Percentiles rank a stretch among this genome's conserved stretches.
These are phyloP conservation scores for Galerina marginata DNA, from an alignment of 768 basidiomycete genomes.

Conservation along the genomic window DNA sequence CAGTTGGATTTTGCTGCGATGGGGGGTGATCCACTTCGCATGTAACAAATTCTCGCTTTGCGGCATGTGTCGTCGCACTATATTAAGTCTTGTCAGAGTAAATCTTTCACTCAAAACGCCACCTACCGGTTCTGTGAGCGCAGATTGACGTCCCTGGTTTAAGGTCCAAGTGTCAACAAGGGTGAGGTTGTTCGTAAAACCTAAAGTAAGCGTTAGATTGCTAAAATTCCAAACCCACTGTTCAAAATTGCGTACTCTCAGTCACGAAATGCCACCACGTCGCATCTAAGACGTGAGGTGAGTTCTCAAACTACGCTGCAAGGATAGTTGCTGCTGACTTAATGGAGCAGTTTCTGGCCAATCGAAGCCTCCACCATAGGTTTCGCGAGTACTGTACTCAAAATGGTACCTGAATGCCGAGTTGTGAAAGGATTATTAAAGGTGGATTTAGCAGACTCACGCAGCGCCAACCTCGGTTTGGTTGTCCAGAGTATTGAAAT, in stretches of 20 bases:
- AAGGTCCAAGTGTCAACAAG: not conserved
- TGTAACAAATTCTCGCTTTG: not conserved
- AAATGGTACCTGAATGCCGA: not conserved
- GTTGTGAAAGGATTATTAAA: not conserved
- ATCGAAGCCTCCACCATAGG: not conserved
- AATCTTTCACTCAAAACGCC: not conserved
- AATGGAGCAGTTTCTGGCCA: slow-evolving; percentile 2
- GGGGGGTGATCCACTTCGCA: not conserved
- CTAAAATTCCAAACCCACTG: not conserved
- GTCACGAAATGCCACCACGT: slow-evolving; percentile 2
- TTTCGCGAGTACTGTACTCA: slow-evolving; percentile 6
- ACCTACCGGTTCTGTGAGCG: not conserved
- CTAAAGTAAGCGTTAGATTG: not conserved
- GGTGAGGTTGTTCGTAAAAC: not conserved
- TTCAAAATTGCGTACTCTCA: not conserved
- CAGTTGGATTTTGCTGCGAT: not conserved
- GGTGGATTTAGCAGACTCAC: not conserved
- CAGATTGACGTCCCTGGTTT: slow-evolving; percentile 2
- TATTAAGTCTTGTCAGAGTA: not conserved
- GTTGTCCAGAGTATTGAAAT: not conserved
- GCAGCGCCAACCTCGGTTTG: slow-evolving; percentile 3
- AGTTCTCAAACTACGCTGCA: not conserved
- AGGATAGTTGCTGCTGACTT: not conserved
- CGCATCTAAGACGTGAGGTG: not conserved
- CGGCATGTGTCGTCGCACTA: not conserved